Evolutionary conservation across 371 early-diverging fungal species (phyloP).

Genomic region (Rhizoclosmatium hyalinum): DNA sequence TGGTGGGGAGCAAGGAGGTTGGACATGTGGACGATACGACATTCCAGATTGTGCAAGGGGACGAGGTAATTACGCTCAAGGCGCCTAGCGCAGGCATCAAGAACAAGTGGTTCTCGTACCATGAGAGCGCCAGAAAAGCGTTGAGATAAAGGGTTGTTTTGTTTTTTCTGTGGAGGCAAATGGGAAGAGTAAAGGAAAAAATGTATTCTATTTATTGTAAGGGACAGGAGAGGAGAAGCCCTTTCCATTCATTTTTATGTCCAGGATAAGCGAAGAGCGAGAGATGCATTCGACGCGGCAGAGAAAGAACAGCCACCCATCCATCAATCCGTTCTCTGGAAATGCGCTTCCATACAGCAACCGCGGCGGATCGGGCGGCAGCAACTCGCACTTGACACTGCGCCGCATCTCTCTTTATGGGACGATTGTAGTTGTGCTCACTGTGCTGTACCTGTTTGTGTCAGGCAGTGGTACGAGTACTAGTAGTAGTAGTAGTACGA

Average conservation of each 20-base stretch:
- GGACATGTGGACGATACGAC: conserved; percentile 56
- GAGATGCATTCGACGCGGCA: neutral
- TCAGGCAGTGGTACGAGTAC: neutral
- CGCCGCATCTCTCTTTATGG: neutral
- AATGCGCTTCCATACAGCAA: neutral
- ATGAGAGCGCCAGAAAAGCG: conserved; percentile 19
- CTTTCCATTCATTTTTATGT: neutral
- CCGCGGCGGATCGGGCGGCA: neutral
- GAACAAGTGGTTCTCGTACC: conserved; percentile 65
- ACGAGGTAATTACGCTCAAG: conserved; percentile 65
- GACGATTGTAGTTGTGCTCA: neutral
- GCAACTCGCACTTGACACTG: neutral
- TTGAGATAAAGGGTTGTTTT: conserved; percentile 1
- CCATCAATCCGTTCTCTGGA: neutral
- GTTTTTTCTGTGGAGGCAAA: neutral
- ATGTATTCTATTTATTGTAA: no score
- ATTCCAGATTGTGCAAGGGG: conserved; percentile 68
- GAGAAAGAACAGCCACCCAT: neutral
- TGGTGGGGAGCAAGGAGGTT: conserved; percentile 32
- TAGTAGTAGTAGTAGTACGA: no score
- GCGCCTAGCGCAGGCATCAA: conserved; percentile 63
- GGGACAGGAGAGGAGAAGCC: no score
- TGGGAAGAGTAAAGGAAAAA: no score
- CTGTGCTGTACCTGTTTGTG: neutral
- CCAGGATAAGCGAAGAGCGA: neutral